Evolutionary conservation across 768 basidiomycete species (phyloP).

Genomic region (Pisolithus orientalis): DNA sequence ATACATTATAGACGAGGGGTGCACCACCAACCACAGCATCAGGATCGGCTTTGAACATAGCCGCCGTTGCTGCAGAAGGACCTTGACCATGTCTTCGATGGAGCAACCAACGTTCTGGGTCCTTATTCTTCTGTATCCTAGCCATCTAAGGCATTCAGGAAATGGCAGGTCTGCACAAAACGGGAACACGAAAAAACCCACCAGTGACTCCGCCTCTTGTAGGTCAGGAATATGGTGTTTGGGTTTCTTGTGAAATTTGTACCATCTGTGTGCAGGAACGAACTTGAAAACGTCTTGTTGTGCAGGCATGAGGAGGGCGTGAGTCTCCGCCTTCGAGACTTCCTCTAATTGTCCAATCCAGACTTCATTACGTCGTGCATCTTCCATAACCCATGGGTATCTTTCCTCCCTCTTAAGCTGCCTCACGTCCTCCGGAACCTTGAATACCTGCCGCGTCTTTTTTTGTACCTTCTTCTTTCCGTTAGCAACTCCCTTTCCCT

Average conservation of each 20-base stretch:
- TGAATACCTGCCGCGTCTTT: conserved; percentile 80
- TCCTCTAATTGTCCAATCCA: conserved; percentile 87
- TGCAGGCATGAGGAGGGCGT: conserved; percentile 81
- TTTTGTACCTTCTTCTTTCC: conserved; percentile 73
- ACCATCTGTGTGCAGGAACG: conserved; percentile 84
- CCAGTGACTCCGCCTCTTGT: conserved; percentile 64
- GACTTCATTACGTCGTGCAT: conserved; percentile 58
- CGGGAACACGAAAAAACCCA: conserved; percentile 27
- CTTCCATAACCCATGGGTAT: conserved; percentile 91
- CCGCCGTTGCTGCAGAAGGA: conserved; percentile 55
- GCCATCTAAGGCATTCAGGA: conserved; percentile 14
- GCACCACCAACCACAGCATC: conserved; percentile 38
- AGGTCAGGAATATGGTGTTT: conserved; percentile 64
- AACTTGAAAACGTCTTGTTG: conserved; percentile 81
- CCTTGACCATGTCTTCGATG: conserved; percentile 54
- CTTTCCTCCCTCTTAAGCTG: conserved; percentile 81
- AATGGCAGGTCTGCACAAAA: neutral
- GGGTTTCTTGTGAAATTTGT: conserved; percentile 85
- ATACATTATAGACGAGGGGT: conserved; percentile 42
- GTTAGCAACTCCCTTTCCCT: conserved; percentile 37
- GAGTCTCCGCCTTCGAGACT: conserved; percentile 58
- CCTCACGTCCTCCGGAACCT: conserved; percentile 69
- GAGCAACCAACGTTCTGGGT: conserved; percentile 65
- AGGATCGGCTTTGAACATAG: conserved; percentile 64
- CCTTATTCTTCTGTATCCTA: conserved; percentile 64